Base-by-base conservation (phyloP, 257 asterid species). In the Solanum dulcamara region DNA sequence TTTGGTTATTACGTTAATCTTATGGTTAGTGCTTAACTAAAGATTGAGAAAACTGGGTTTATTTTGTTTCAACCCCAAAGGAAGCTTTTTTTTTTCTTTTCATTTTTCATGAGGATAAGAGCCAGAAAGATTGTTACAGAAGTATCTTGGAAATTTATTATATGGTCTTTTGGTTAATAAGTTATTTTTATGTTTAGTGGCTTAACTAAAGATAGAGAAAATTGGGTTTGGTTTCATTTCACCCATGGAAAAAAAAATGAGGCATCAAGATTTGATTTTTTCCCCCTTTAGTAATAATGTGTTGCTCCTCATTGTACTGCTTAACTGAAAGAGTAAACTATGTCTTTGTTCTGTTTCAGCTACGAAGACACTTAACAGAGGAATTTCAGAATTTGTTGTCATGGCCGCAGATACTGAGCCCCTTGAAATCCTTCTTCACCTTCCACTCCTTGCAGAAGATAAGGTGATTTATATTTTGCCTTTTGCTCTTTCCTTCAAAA, bases 351-450 rank as follows among this genome's bases (percentile, higher is more conserved):
- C 8, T 84, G 70, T 81, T 91, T 85, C 94, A 96, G 99, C 99
- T 11, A 96, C 99, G 1, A 96, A 96, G 93, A 96, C 99, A 0
- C 92, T 96, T 50, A 96, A 96, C 88, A 91, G 98, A 86, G 98
- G 98, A 26, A 94, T 96, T 85, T 94, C 99, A 10, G 99, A 94
- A 88, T 94, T 96, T 84, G 85, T 94, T 26, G 99, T 96, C 86
- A 89, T 94, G 98, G 98, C 99, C 0, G 98, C 98, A 51, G 98
- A 96, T 83, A 92, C 98, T 0, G 98, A 96, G 90, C 99, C 99
- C 1, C 97, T 96, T 77, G 98, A 96, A 81, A 96, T 96, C 86
- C 94, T 96, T 77, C 99, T 96, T 64, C 98, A 96, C 85, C 98
- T 94, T 81, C 99, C 99, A 13, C 98, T 96, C 57, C 96, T 96